phyloP scores from a whole-genome alignment of 2,329 filamentous ascomycete species.

The Penicillium oxalicum region DNA sequence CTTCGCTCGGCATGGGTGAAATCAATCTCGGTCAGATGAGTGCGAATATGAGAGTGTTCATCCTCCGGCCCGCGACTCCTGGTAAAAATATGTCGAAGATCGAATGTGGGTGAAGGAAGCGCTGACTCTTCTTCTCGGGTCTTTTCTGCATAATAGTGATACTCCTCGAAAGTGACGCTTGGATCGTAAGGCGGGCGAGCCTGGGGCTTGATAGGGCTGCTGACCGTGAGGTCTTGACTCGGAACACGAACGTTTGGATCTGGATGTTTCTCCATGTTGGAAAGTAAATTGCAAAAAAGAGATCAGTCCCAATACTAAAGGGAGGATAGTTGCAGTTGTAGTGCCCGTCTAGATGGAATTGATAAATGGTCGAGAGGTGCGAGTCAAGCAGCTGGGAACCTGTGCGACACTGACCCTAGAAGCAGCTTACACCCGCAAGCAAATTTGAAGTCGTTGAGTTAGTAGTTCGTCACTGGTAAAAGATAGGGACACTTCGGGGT shows the following conservation, averaged over 20 bases:
- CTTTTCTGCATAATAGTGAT: slow-evolving; percentile 34
- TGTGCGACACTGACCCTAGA: too few species aligned
- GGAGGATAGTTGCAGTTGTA: not conserved
- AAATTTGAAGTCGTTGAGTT: too few species aligned
- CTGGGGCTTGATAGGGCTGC: slow-evolving; percentile 11
- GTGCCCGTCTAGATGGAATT: too few species aligned
- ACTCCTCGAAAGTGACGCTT: slow-evolving; percentile 34
- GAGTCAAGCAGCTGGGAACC: too few species aligned
- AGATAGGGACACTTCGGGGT: too few species aligned
- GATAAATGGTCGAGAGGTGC: too few species aligned
- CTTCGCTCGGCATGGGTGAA: slow-evolving; percentile 10
- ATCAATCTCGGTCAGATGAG: slow-evolving; percentile 5
- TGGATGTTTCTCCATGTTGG: not conserved
- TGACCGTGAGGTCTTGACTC: not conserved
- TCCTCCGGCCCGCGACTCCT: slow-evolving; percentile 4
- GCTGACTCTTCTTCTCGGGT: slow-evolving; percentile 31
- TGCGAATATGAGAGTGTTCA: slow-evolving; percentile 5
- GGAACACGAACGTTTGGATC: not conserved
- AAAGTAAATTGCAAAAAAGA: not conserved
- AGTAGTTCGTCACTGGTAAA: too few species aligned
- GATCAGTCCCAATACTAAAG: not conserved
- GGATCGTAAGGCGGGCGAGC: slow-evolving; percentile 23
- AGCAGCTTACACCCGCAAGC: too few species aligned
- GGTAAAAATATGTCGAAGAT: slow-evolving; percentile 6
- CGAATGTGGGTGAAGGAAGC: slow-evolving; percentile 13